Evolutionary conservation across 768 basidiomycete genomes (phyloP).

Genomic region (Boletus speciosus): DNA sequence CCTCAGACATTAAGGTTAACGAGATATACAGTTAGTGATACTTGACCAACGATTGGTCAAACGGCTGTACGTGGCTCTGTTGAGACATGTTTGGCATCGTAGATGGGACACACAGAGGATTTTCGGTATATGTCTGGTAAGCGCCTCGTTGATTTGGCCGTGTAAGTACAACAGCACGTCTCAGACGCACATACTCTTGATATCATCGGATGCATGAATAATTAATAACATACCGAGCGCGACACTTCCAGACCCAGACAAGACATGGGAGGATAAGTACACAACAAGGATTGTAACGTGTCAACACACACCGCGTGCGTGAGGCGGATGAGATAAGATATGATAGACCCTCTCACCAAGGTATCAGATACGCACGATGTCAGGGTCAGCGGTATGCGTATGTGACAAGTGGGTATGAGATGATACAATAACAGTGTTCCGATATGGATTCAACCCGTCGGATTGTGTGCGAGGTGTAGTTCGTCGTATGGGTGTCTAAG

Average conservation of each 20-base stretch:
- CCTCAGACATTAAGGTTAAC: too few species aligned
- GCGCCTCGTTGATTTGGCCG: too few species aligned
- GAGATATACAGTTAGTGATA: too few species aligned
- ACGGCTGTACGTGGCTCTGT: too few species aligned
- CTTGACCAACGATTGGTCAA: too few species aligned
- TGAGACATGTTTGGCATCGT: too few species aligned
- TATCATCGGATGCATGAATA: background rate
- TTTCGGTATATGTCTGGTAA: too few species aligned
- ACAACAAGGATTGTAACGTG: background rate
- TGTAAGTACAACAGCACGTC: too few species aligned
- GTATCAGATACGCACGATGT: conserved; percentile 3
- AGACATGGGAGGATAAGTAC: background rate
- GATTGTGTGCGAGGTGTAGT: background rate
- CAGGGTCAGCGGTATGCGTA: conserved; percentile 6
- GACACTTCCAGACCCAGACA: background rate
- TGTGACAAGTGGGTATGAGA: conserved; percentile 7
- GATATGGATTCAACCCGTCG: background rate
- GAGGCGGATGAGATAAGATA: background rate
- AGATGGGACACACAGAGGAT: too few species aligned
- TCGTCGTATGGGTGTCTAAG: background rate
- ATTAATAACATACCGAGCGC: background rate
- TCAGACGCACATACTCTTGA: background rate
- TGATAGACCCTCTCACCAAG: background rate
- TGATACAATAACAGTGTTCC: conserved; percentile 3
- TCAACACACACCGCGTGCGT: background rate